Evolutionary conservation across 2,329 filamentous ascomycete species (phyloP).

Genomic region (Catunica adiposa): DNA sequence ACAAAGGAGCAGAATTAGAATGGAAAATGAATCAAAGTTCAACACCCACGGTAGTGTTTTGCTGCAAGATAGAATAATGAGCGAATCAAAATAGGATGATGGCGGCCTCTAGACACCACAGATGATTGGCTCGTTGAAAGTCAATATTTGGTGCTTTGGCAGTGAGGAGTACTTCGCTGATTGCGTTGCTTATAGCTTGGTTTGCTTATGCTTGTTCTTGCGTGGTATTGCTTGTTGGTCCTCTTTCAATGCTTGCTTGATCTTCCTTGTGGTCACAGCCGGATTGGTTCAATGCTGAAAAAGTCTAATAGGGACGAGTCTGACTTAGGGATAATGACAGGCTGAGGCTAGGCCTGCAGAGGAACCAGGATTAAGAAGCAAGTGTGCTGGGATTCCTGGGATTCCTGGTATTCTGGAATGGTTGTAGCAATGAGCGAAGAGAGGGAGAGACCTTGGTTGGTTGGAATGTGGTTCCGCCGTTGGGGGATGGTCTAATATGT

Average conservation of each 20-base stretch:
- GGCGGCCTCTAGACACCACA: not conserved
- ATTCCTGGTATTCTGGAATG: not conserved
- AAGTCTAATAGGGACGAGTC: not conserved
- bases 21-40: not conserved
- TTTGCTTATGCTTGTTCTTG: not conserved
- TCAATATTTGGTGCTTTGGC: not conserved
- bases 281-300: too few species aligned
- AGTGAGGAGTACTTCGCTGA: too few species aligned
- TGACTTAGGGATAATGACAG: slow-evolving; percentile 2
- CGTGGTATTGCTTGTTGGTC: too few species aligned
- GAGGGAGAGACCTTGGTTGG: too few species aligned
- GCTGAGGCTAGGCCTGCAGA: slow-evolving; percentile 4
- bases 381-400: not conserved
- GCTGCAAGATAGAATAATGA: not conserved
- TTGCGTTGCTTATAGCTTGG: not conserved
- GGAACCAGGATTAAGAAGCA: not conserved
- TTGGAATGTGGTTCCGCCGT: too few species aligned
- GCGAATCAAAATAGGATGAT: slow-evolving; percentile 4
- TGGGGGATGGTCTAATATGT: too few species aligned
- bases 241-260: too few species aligned
- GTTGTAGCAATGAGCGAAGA: not conserved
- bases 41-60: not conserved
- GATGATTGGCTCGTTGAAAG: not conserved
- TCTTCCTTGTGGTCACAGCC: too few species aligned
- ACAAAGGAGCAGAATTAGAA: not conserved